Percentiles rank a stretch among this genome's conserved stretches.
phyloP scores from a whole-genome alignment of 257 asterid genomes.

The Solanum lignicaule region DNA sequence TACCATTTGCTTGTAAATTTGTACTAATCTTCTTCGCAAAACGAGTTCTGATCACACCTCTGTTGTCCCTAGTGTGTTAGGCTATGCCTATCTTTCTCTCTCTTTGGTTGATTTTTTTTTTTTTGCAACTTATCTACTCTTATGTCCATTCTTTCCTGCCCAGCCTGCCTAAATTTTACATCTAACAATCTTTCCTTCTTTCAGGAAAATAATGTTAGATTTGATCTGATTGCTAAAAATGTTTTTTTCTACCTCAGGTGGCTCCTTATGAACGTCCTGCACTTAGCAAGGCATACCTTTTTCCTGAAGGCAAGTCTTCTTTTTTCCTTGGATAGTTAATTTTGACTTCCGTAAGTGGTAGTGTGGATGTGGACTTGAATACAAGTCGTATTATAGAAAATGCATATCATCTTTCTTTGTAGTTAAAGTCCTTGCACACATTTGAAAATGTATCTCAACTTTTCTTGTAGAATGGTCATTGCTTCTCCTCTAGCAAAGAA shows the following conservation, averaged over 20 bases:
- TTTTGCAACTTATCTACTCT: neutral
- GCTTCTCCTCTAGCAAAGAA: neutral
- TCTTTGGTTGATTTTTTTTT: neutral
- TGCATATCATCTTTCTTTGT: too few species aligned
- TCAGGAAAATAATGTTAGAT: neutral
- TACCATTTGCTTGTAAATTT: neutral
- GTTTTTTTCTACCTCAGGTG: constrained; percentile 39
- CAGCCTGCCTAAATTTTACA: neutral
- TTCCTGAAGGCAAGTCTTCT: constrained; percentile 75
- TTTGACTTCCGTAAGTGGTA: neutral
- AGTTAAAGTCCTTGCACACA: neutral
- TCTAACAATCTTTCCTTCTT: neutral
- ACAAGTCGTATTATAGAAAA: neutral
- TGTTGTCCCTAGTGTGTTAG: neutral
- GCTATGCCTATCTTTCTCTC: neutral
- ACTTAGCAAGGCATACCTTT: constrained; percentile 87
- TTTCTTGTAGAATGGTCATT: neutral
- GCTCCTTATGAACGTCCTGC: constrained; percentile 99
- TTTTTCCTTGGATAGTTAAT: neutral
- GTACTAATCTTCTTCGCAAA: neutral
- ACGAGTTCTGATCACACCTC: neutral
- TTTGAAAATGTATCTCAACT: neutral
- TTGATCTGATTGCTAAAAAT: neutral
- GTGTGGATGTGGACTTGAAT: neutral
- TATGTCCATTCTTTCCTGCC: neutral